Evolutionary conservation across 352 stramenopile species (phyloP).

Genomic region (Phytophthora vignae): DNA sequence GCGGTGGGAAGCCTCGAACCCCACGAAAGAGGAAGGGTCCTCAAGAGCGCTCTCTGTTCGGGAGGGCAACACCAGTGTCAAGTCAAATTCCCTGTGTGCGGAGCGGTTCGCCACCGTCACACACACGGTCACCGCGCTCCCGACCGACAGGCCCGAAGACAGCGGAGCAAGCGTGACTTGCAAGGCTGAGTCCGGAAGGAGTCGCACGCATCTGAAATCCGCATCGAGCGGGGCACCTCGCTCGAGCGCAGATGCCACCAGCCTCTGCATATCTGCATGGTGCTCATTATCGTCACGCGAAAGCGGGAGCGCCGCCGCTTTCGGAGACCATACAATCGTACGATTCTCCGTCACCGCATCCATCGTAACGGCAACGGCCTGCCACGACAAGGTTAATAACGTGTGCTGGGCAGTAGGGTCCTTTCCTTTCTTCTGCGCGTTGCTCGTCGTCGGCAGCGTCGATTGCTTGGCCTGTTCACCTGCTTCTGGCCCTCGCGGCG

Average conservation of each 20-base stretch:
- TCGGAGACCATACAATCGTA: constrained; percentile 72
- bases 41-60: constrained; percentile 3
- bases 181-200: constrained; percentile 55
- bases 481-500: constrained; percentile 13
- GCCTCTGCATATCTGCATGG: constrained; percentile 12
- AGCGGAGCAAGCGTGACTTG: constrained; percentile 52
- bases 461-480: constrained; percentile 14
- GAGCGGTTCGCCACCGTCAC: constrained; percentile 68
- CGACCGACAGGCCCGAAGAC: constrained; percentile 23
- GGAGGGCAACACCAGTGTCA: constrained; percentile 62
- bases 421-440: constrained; percentile 28
- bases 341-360: constrained; percentile 69
- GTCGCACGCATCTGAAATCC: constrained; percentile 40
- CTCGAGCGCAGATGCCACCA: constrained; percentile 27
- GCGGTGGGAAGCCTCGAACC: constrained; percentile 73
- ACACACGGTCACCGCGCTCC: constrained; percentile 40
- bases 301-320: constrained; percentile 23
- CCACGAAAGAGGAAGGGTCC: constrained; percentile 39
- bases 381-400: constrained; percentile 73
- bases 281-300: constrained; percentile 21
- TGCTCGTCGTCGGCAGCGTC: constrained; percentile 13
- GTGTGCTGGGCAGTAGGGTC: constrained; percentile 47
- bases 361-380: constrained; percentile 36
- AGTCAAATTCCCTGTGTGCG: constrained; percentile 56
- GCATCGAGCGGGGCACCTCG: constrained; percentile 20